Evolutionary conservation across 2,329 filamentous ascomycete species (phyloP), one percentile per base, ranked within the genome.

Genomic region (Emmonsia crescens): DNA sequence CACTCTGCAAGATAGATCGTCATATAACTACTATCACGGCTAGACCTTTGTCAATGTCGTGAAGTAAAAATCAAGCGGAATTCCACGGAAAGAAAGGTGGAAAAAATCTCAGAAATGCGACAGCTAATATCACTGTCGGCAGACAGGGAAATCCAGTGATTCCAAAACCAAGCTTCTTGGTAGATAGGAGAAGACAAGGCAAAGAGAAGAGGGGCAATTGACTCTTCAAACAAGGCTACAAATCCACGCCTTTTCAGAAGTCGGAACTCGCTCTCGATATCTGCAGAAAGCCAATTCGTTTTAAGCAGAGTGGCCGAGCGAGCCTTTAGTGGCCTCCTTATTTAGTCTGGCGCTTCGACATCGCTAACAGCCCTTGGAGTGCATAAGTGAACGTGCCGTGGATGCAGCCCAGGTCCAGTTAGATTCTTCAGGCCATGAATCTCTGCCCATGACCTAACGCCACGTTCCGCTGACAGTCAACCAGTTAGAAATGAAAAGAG

Each of bases 161-260:
- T 19, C 24, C 54, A 36, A 38, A 56, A 40, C 54, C n/a, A 21
- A 31, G 38, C 16, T 29, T 27, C 14, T 24, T 31, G 5, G 38
- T 52, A 12, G 40, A 46, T 12, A 33, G 3, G 19, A 33, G 19
- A 33, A 16, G 27, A 16, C 16, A 24, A n/a, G 21, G 27, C 14
- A 31, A 46, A 38, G 24, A 12, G 38, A 21, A 19, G 36, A 19
- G 19, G 19, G 38, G 40, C 21, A 42, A 27, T n/a, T 42, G 29
- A 38, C 33, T 27, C n/a, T 44, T 57, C 54, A 44, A 57, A 44
- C 55, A 57, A 31, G 55, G 55, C 55, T 31, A 44, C 55, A 57
- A 57, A 57, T 57, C 55, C 55, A 42, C 31, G 36, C 36, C 55
- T 42, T 38, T 38, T 36, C 55, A 19, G 21, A 57, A 21, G 9